phyloP scores from a whole-genome alignment of 2,329 filamentous ascomycete genomes.

The Penicillium sp. region DNA sequence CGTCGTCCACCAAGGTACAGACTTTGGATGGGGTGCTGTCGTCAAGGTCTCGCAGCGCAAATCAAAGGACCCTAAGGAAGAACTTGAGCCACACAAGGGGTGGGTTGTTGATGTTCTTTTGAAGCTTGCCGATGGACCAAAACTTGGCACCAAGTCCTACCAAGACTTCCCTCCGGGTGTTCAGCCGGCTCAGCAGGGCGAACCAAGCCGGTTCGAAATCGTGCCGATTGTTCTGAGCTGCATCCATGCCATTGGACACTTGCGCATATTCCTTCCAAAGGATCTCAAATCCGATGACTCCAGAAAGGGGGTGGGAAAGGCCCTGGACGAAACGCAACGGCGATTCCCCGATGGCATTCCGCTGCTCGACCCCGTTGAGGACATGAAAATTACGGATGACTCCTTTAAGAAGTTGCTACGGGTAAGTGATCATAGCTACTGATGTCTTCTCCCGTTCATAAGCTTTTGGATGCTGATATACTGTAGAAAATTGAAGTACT shows the following conservation, averaged over 20 bases:
- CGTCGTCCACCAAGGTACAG: conserved; percentile 74
- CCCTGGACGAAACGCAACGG: conserved; percentile 74
- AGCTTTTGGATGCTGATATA: conserved; percentile 16
- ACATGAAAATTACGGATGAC: conserved; percentile 93
- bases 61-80: conserved; percentile 66
- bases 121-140: conserved; percentile 56
- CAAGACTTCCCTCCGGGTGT: conserved; percentile 67
- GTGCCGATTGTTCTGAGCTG: conserved; percentile 86
- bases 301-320: conserved; percentile 66
- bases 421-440: conserved; percentile 40
- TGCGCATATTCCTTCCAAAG: conserved; percentile 79
- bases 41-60: conserved; percentile 71
- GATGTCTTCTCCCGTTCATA: background rate
- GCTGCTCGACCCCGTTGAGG: conserved; percentile 87
- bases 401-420: conserved; percentile 86
- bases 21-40: conserved; percentile 95
- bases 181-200: conserved; percentile 60
- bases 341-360: conserved; percentile 93
- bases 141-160: conserved; percentile 57
- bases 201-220: conserved; percentile 73
- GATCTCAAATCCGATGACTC: conserved; percentile 70
- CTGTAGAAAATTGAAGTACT: conserved; percentile 92
- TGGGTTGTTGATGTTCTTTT: conserved; percentile 83
- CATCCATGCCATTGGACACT: conserved; percentile 79
- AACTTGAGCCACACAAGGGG: conserved; percentile 72